Evolutionary conservation across 148 eudicot genomes (phyloP), one percentile per base, ranked within the genome.

Genomic region (Polygonum aviculare): DNA sequence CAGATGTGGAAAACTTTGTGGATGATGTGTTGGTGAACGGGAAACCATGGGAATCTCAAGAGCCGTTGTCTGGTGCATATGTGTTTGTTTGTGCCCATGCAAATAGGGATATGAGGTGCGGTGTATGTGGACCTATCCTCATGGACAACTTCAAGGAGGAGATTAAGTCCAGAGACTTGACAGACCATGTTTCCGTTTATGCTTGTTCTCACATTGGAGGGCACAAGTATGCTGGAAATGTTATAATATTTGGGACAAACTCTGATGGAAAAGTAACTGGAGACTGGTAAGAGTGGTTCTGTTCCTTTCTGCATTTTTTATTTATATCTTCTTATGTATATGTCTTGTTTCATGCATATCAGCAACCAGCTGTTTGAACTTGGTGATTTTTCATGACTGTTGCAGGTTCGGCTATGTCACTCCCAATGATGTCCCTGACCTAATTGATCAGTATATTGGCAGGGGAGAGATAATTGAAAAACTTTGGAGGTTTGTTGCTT

Each of bases 201-300:
- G 90, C 94, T 78, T 94, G 97, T 80, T 94, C 98, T 11, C 98
- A 94, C 79, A 79, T 94, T 63, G 98, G 98, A 63, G 98, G 98
- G 12, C 98, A 94, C 80, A 94, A 94, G 84, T 94, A 94, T 82
- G 98, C 98, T 73, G 98, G 98, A 36, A 94, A 94, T 80, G 75
- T 92, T 57, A 92, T 94, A 33, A 92, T 89, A 50, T 94, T 89
- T 77, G 88, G 92, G 79, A 88, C 94, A 15, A 83, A 83, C 84
- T 49, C 84, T 10, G 87, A 92, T 65, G 96, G 92, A 73, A 92
- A 94, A 81, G 82, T 89, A 70, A 81, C 81, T 76, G 98, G 98
- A 54, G 91, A 94, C 52, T 94, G 98, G 98, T 94, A 88, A 80
- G 84, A n/a, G 72, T 18, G 21, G 16, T 40, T 69, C 2, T 15